Evolutionary conservation across 2,329 filamentous ascomycete genomes (phyloP), one percentile per base, ranked within the genome.

Genomic region (Fusarium sp.): DNA sequence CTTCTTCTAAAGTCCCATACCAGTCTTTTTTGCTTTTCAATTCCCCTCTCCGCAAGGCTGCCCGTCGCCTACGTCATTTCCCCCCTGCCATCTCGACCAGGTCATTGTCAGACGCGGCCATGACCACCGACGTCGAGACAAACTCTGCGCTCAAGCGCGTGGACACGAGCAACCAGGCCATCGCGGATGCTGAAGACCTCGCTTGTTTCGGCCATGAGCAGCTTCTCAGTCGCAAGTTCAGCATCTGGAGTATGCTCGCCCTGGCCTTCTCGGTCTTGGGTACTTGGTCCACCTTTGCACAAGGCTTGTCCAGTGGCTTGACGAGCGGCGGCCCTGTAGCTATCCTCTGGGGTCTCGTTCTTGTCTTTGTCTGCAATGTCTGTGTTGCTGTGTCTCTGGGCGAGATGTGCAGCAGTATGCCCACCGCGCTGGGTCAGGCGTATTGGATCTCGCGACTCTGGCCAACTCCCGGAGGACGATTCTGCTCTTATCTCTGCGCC

Each of bases 371-470:
- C 35, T 89, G 88, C 76, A 89, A 88, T 65, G 60, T 88, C 1
- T 89, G 87, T 67, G 87, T 90, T 45, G 88, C 87, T 14, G 72
- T 88, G 4, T 90, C 88, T 4, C 82, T 90, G 45, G 89, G 88
- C 56, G 89, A 91, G 79, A 82, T 90, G 52, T 86, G 85, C 76
- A 90, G 87, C 71, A 86, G 85, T 71, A 90, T 91, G 88, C 89
- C 89, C 5, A 91, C 89, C 0, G 89, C 89, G 0, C 81, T 91
- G 3, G 89, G 89, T 0, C 89, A 91, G 80, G 89, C 88, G 0
- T 90, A 88, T 78, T 91, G 89, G 88, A 80, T 83, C 64, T 81
- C 81, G 29, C 79, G 79, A 2, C 77, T 84, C 33, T 82, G 79
- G 77, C 76, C 60, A 80, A 85, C 83, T 57, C 79, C 67, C 75